Evolutionary conservation across 148 eudicot genomes (phyloP).

Genomic region (Spergularia bocconei): DNA sequence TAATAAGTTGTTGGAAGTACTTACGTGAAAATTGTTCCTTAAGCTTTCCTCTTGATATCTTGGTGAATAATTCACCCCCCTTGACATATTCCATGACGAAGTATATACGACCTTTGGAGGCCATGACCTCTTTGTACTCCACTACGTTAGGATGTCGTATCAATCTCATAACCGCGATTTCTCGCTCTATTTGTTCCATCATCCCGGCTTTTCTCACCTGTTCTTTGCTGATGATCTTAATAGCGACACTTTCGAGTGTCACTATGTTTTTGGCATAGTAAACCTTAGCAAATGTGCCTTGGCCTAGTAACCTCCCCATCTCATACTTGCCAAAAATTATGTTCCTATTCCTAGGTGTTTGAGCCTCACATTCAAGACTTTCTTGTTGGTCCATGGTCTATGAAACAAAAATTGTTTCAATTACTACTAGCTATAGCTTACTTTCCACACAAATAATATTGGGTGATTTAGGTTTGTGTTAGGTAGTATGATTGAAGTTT

Average conservation of each 20-base stretch:
- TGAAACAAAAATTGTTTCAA: neutral
- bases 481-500: conserved; percentile 6
- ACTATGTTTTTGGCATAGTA: conserved; percentile 41
- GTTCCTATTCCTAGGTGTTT: conserved; percentile 26
- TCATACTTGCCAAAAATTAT: conserved; percentile 57
- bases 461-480: neutral
- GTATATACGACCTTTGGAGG: conserved; percentile 54
- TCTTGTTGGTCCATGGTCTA: conserved; percentile 20
- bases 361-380: neutral
- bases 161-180: conserved; percentile 59
- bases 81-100: conserved; percentile 64
- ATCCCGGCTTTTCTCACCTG: conserved; percentile 49
- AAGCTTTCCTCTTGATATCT: conserved; percentile 46
- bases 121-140: conserved; percentile 59
- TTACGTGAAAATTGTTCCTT: conserved; percentile 52
- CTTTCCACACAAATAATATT: neutral
- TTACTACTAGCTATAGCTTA: conserved; percentile 6
- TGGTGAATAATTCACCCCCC: conserved; percentile 65
- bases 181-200: conserved; percentile 57
- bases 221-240: conserved; percentile 64
- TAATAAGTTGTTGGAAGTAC: conserved; percentile 53
- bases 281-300: conserved; percentile 75
- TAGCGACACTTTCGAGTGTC: conserved; percentile 52
- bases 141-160: conserved; percentile 64
- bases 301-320: conserved; percentile 57